Evolutionary conservation across 768 basidiomycete genomes (phyloP), one percentile per base, ranked within the genome.

Genomic region (Amanita inopinata): DNA sequence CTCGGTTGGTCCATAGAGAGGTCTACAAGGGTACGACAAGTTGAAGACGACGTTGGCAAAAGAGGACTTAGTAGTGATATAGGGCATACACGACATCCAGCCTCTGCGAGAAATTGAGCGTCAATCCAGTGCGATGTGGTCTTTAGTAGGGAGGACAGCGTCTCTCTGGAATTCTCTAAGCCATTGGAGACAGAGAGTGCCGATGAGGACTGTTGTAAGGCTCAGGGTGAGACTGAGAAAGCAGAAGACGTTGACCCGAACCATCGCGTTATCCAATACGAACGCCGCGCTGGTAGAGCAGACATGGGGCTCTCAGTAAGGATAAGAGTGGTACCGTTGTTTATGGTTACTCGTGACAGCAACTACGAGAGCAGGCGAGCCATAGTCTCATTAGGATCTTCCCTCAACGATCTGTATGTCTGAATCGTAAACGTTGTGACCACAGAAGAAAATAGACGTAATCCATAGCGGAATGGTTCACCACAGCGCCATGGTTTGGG

Each of bases 401-500:
- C 37, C 27, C 53, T 38, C 10, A 56, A 45, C 12, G 23, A 22
- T 35, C 48, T 44, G 41, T 52, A 55, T 19, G 53, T 46, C 35
- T 54, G 45, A 15, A 54, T 39, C 5, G 45, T 38, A 38, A 56
- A 56, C 2, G 46, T 49, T 2, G 56, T 55, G 4, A 53, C 48
- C 4, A 55, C 50, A 2, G 53, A 51, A 3, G 56, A 57, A 35
- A 54, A 57, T 12, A 57, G 49, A 39, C 55, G 38, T n/a, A 28
- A 18, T 8, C 27, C 27, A 17, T 40, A 40, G 17, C 15, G 25
- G 9, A 18, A n/a, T n/a, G n/a, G n/a, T n/a, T n/a, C n/a, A n/a
- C n/a, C n/a, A n/a, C n/a, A n/a, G n/a, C n/a, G n/a, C n/a, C n/a
- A n/a, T n/a, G n/a, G n/a, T n/a, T n/a, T n/a, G n/a, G n/a, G n/a